Evolutionary conservation across 257 asterid genomes (phyloP).

Genomic region (Lycium barbarum): DNA sequence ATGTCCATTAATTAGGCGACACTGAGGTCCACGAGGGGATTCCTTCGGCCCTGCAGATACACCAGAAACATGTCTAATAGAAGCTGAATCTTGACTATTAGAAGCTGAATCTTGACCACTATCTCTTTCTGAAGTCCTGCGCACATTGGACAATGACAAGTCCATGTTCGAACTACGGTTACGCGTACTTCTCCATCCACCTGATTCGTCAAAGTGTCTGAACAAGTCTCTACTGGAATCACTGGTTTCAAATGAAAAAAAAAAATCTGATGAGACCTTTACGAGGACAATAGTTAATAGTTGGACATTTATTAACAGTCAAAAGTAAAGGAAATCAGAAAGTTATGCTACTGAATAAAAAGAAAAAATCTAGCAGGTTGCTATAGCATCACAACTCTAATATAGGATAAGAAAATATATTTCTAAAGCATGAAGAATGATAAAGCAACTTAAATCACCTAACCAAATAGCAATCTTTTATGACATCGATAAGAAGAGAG

Average conservation of each 20-base stretch:
- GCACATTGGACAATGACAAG: conserved; percentile 37
- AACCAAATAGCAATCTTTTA: not conserved
- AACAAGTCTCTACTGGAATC: conserved; percentile 34
- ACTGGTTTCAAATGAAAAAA: conserved; percentile 33
- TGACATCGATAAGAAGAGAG: not conserved
- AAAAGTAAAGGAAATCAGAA: not conserved
- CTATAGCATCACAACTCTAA: not conserved
- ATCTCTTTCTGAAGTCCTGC: conserved; percentile 37
- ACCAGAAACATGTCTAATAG: conserved; percentile 42
- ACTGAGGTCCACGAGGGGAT: conserved; percentile 44
- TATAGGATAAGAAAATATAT: not conserved
- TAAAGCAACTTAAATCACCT: not conserved
- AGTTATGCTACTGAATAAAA: not conserved
- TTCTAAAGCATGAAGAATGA: not conserved
- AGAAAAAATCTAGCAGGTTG: not conserved
- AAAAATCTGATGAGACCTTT: conserved; percentile 19
- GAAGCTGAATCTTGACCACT: conserved; percentile 42
- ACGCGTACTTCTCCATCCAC: conserved; percentile 68
- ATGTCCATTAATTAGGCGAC: conserved; percentile 42
- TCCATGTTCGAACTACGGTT: conserved; percentile 46
- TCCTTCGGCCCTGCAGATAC: conserved; percentile 47
- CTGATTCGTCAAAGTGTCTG: conserved; percentile 45
- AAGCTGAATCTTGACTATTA: conserved; percentile 40
- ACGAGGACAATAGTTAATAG: not conserved
- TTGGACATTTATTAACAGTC: conserved; percentile 3